Evolutionary conservation across 2,329 filamentous ascomycete species (phyloP).

Genomic region (Botrytis pseudocinerea): DNA sequence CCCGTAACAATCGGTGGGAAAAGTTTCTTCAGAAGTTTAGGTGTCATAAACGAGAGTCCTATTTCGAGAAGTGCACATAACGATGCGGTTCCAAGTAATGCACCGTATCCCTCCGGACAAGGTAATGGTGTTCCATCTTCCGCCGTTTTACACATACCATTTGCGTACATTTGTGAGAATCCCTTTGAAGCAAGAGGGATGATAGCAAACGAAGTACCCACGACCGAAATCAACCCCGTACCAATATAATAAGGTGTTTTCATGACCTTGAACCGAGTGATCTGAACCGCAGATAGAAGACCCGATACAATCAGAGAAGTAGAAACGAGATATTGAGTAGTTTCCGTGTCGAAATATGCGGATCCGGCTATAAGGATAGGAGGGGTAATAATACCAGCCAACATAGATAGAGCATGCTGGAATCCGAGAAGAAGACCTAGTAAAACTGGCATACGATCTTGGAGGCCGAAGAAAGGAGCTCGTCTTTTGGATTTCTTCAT

Average conservation of each 20-base stretch:
- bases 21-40: conserved; percentile 65
- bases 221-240: conserved; percentile 77
- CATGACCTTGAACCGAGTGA: conserved; percentile 72
- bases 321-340: conserved; percentile 68
- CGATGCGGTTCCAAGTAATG: conserved; percentile 68
- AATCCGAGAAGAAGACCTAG: conserved; percentile 74
- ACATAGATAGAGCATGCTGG: conserved; percentile 75
- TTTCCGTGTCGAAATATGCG: conserved; percentile 54
- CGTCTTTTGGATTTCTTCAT: conserved; percentile 60
- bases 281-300: conserved; percentile 72
- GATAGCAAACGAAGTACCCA: conserved; percentile 75
- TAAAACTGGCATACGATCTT: conserved; percentile 74
- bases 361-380: conserved; percentile 68
- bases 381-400: conserved; percentile 66
- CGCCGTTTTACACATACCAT: conserved; percentile 29
- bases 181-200: conserved; percentile 73
- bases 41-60: conserved; percentile 71
- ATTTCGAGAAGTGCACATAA: conserved; percentile 70
- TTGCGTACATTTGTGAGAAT: conserved; percentile 71
- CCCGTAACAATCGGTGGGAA: conserved; percentile 80
- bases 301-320: conserved; percentile 71
- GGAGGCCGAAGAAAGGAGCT: conserved; percentile 83
- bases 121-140: conserved; percentile 66
- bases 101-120: conserved; percentile 76
- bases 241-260: conserved; percentile 73